phyloP scores from a whole-genome alignment of 352 stramenopile species.

The Phytophthora pluvialis region DNA sequence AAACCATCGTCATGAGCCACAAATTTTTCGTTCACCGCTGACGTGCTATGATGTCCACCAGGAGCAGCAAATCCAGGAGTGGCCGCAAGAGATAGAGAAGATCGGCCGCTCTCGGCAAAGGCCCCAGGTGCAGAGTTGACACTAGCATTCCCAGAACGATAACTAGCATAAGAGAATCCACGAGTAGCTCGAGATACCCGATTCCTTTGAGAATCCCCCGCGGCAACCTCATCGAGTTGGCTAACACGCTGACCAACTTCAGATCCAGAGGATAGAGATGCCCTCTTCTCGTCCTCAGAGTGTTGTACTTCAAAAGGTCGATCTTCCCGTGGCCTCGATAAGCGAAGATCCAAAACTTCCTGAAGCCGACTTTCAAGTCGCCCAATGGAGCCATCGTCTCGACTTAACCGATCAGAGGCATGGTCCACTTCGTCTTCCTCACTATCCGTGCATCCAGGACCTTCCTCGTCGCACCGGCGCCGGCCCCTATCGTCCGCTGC shows the following conservation, averaged over 20 bases:
- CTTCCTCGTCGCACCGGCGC: constrained; percentile 1
- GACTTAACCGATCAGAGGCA: neutral
- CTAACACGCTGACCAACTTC: constrained; percentile 2
- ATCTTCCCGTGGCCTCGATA: constrained; percentile 1
- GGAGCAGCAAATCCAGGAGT: neutral
- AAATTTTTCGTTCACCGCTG: constrained; percentile 2
- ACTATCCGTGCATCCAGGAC: constrained; percentile 13
- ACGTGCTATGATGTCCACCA: neutral
- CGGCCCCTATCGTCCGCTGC: neutral
- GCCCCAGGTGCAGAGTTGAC: neutral
- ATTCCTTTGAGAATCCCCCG: neutral
- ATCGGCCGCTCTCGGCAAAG: constrained; percentile 6
- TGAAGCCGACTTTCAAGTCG: constrained; percentile 40
- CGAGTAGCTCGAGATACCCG: neutral
- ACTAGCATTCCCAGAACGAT: neutral
- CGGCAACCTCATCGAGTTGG: constrained; percentile 6
- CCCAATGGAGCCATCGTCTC: constrained; percentile 26
- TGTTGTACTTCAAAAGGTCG: neutral
- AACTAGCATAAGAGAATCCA: neutral
- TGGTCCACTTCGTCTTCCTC: constrained; percentile 5
- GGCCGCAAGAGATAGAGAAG: neutral
- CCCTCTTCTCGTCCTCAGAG: neutral
- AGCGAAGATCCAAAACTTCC: constrained; percentile 39
- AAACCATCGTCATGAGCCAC: neutral
- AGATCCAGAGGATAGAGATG: neutral